Conservation (phyloP, 1,139 yeast genomes). For the Protomyces inundatus region DNA sequence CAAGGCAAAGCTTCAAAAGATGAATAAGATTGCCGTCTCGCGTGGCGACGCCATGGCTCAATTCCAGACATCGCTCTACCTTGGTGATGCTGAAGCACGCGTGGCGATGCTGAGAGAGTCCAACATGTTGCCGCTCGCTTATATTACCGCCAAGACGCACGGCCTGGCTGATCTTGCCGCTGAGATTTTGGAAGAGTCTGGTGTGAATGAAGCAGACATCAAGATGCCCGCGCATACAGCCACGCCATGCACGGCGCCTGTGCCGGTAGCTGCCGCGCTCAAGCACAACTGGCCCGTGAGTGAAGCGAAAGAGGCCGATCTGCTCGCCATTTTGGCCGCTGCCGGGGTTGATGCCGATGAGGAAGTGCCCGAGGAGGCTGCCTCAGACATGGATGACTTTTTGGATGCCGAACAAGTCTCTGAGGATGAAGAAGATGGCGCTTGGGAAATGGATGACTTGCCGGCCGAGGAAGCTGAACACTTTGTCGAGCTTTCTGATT, state of each 20-base stretch:
- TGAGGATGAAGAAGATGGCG: slow-evolving; percentile 40
- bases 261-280: slow-evolving; percentile 48
- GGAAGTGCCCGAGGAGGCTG: slow-evolving; percentile 1
- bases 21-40: slow-evolving; percentile 85
- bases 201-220: slow-evolving; percentile 56
- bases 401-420: slow-evolving; percentile 36
- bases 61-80: slow-evolving; percentile 76
- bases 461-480: slow-evolving; percentile 62
- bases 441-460: slow-evolving; percentile 45
- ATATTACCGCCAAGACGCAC: slow-evolving; percentile 82
- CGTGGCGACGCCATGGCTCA: slow-evolving; percentile 78
- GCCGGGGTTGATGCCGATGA: slow-evolving; percentile 29
- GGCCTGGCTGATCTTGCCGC: slow-evolving; percentile 74
- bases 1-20: slow-evolving; percentile 61
- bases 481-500: slow-evolving; percentile 57
- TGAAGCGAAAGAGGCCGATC: slow-evolving; percentile 57
- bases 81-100: slow-evolving; percentile 69
- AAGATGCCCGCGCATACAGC: slow-evolving; percentile 54
- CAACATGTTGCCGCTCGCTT: slow-evolving; percentile 85
- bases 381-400: slow-evolving; percentile 31
- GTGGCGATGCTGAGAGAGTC: slow-evolving; percentile 67
- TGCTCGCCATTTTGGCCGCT: slow-evolving; percentile 45
- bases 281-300: slow-evolving; percentile 75
- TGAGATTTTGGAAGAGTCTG: slow-evolving; percentile 61
- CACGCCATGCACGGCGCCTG: slow-evolving; percentile 39